Conservation (phyloP, 1,139 yeast genomes). For the Hyphopichia fennica region DNA sequence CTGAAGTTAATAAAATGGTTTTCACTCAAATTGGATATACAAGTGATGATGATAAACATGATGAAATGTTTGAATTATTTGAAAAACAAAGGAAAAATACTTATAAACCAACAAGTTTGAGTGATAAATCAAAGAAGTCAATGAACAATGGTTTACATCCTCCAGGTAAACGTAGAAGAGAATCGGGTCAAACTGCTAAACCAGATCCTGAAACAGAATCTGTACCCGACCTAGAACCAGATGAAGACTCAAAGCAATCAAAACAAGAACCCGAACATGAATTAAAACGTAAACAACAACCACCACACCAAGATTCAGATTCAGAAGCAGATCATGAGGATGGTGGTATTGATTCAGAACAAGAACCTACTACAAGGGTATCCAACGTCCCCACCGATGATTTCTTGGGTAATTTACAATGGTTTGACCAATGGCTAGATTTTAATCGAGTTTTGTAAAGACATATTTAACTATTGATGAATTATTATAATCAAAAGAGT, state of each 20-base stretch:
- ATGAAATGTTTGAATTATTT: constrained; percentile 21
- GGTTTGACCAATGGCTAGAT: constrained; percentile 58
- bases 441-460: constrained; percentile 24
- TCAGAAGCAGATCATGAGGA: not conserved
- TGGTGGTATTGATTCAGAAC: not conserved
- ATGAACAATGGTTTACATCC: not conserved
- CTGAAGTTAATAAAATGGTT: constrained; percentile 49
- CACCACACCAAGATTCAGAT: not conserved
- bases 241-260: too few relatives aligned
- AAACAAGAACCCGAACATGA: too few relatives aligned
- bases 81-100: constrained; percentile 15
- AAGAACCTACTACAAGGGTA: too few relatives aligned
- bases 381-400: constrained; percentile 8
- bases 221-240: too few relatives aligned
- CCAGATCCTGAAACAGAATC: too few relatives aligned
- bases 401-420: constrained; percentile 47
- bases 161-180: not conserved
- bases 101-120: not conserved
- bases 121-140: not conserved
- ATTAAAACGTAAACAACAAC: too few relatives aligned
- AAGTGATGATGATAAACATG: constrained; percentile 14
- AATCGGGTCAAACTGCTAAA: too few relatives aligned
- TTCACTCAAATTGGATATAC: constrained; percentile 47
- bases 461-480: too few relatives aligned
- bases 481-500: too few relatives aligned